These are phyloP conservation scores for Saururus chinensis DNA, from an alignment of 164 flowering plant species.

Conservation along the genomic window DNA sequence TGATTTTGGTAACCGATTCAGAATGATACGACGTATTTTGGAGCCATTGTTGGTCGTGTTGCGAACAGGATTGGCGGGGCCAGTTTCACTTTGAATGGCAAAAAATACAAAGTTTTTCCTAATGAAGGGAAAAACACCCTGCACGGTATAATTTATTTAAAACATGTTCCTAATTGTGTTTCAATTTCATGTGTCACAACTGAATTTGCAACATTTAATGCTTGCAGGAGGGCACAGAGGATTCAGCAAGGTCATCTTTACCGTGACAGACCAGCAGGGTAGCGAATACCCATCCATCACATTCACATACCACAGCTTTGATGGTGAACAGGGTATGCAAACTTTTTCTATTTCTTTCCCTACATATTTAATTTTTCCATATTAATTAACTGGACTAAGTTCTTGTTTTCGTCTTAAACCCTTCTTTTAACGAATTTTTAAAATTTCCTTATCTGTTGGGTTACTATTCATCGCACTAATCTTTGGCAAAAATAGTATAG, in stretches of 20 bases:
- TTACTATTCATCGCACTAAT: no score
- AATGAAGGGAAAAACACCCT: slow-evolving; percentile 64
- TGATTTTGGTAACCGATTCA: slow-evolving; percentile 15
- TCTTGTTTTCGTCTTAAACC: no score
- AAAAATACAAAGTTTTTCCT: slow-evolving; percentile 30
- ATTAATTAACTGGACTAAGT: no score
- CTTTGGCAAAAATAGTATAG: no score
- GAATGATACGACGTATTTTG: slow-evolving; percentile 58
- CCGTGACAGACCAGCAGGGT: not conserved
- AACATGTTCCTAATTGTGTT: not conserved
- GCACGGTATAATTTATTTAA: slow-evolving; percentile 28
- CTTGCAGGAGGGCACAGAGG: slow-evolving; percentile 14
- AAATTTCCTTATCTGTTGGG: no score
- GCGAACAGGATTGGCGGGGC: slow-evolving; percentile 75
- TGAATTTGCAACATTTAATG: not conserved
- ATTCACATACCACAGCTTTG: slow-evolving; percentile 13
- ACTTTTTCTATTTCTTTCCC: not conserved
- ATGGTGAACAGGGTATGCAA: slow-evolving; percentile 39
- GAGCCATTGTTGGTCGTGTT: slow-evolving; percentile 65
- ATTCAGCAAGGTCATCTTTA: slow-evolving; percentile 12
- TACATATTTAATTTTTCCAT: not conserved
- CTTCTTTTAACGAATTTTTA: no score
- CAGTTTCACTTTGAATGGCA: slow-evolving; percentile 42
- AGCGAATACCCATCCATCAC: slow-evolving; percentile 7
- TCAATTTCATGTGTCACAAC: not conserved